Percentiles rank a stretch among this genome's conserved stretches.
Conservation (phyloP, 2,329 filamentous ascomycete species). For the Fusarium nisikadoi region DNA sequence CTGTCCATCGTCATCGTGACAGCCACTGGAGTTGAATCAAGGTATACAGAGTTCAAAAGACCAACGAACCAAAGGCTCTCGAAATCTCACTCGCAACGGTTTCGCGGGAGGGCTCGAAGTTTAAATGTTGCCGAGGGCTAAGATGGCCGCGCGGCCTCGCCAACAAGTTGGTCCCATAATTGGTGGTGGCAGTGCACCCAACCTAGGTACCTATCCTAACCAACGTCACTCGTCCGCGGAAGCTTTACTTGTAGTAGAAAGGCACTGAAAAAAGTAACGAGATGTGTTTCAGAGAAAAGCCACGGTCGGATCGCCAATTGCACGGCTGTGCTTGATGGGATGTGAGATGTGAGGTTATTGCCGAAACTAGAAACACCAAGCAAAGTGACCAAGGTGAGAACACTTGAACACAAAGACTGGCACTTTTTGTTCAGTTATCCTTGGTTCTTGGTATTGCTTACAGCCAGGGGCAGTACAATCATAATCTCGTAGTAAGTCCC, state of each 20-base stretch:
- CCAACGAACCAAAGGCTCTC: not conserved
- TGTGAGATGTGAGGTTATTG: not conserved
- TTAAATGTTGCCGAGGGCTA: slow-evolving; percentile 19
- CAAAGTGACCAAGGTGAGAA: not conserved
- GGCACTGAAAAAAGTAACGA: not conserved
- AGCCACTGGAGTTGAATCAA: not conserved
- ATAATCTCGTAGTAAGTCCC: not conserved
- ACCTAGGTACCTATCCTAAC: not conserved
- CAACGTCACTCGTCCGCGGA: slow-evolving; percentile 21
- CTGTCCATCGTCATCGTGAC: not conserved
- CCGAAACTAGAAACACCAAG: no score
- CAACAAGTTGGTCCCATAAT: slow-evolving; percentile 32
- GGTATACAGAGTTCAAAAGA: not conserved
- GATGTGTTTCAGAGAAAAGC: not conserved
- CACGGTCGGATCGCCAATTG: not conserved
- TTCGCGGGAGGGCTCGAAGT: not conserved
- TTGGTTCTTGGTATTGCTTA: not conserved
- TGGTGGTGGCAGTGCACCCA: slow-evolving; percentile 38
- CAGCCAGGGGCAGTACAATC: not conserved
- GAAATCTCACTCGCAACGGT: not conserved
- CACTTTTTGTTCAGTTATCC: no score
- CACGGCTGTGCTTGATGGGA: not conserved
- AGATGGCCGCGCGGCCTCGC: slow-evolving; percentile 37
- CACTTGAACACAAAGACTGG: not conserved
- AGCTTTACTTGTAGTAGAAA: not conserved